These are phyloP conservation scores for Niveomyces coronatus DNA, from an alignment of 2,329 filamentous ascomycete genomes.

Conservation along the genomic window DNA sequence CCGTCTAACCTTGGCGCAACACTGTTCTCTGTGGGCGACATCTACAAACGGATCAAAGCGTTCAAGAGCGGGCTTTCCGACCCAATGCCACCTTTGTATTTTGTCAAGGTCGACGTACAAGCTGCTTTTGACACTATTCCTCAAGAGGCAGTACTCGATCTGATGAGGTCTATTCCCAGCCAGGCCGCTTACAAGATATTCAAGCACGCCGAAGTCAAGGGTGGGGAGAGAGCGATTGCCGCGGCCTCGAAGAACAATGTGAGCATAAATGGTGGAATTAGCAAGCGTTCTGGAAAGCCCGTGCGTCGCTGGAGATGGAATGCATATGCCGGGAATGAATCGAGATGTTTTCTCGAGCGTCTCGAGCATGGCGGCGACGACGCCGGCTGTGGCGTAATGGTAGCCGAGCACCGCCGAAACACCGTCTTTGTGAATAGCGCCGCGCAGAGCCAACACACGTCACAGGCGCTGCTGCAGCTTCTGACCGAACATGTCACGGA, in stretches of 20 bases:
- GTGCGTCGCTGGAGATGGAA: slow-evolving; percentile 42
- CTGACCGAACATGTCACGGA: slow-evolving; percentile 69
- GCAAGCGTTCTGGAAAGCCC: slow-evolving; percentile 24
- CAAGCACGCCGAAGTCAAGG: slow-evolving; percentile 64
- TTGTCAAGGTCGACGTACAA: slow-evolving; percentile 86
- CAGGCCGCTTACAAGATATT: slow-evolving; percentile 57
- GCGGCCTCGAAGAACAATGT: slow-evolving; percentile 9
- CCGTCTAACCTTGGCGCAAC: slow-evolving; percentile 62
- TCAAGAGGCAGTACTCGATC: slow-evolving; percentile 57
- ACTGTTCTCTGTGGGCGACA: slow-evolving; percentile 70
- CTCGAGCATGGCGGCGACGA: slow-evolving; percentile 23
- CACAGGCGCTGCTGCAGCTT: slow-evolving; percentile 54
- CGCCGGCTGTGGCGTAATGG: slow-evolving; percentile 12
- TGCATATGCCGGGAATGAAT: slow-evolving; percentile 34
- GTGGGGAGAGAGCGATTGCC: slow-evolving; percentile 23
- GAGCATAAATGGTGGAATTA: no score
- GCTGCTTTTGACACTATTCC: slow-evolving; percentile 95
- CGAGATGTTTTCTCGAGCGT: slow-evolving; percentile 32
- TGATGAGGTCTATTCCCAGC: slow-evolving; percentile 50
- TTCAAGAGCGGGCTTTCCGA: slow-evolving; percentile 50
- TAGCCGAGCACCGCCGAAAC: slow-evolving; percentile 42
- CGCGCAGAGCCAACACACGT: slow-evolving; percentile 45
- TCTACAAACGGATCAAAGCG: slow-evolving; percentile 59
- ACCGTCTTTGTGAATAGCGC: slow-evolving; percentile 70
- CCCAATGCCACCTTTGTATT: slow-evolving; percentile 49